These are phyloP conservation scores for Daldinia eschscholtzii DNA, from an alignment of 2,329 filamentous ascomycete genomes.

Conservation along the genomic window DNA sequence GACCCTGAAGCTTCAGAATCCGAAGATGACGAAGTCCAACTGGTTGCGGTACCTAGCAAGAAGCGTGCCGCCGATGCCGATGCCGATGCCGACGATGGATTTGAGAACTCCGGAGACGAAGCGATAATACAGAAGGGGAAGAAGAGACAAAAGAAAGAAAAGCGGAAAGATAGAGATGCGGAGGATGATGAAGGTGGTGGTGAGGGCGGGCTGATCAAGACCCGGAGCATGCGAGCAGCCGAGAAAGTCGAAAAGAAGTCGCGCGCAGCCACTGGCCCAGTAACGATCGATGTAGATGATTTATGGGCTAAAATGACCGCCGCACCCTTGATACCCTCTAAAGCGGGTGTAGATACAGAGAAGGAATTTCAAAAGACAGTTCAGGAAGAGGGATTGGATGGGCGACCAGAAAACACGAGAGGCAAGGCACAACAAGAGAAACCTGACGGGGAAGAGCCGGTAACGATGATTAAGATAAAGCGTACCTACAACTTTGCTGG, in stretches of 20 bases:
- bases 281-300: constrained; percentile 78
- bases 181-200: constrained; percentile 67
- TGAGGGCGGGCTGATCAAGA: constrained; percentile 77
- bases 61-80: constrained; percentile 49
- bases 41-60: constrained; percentile 48
- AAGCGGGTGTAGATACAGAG: constrained; percentile 42
- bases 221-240: constrained; percentile 74
- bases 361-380: constrained; percentile 37
- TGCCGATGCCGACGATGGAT: constrained; percentile 58
- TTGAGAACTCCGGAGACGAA: constrained; percentile 80
- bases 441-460: constrained; percentile 43
- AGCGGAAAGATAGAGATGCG: constrained; percentile 55
- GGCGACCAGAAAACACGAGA: constrained; percentile 29
- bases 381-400: constrained; percentile 18
- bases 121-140: constrained; percentile 73
- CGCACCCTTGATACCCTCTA: constrained; percentile 54
- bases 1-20: constrained; percentile 66
- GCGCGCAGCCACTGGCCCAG: constrained; percentile 65
- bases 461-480: constrained; percentile 71
- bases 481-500: constrained; percentile 82
- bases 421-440: constrained; percentile 25
- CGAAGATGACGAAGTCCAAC: constrained; percentile 53
- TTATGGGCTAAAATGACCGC: constrained; percentile 76
- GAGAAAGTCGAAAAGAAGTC: constrained; percentile 73
- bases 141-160: constrained; percentile 64